A percentile compares a stretch with the other conserved stretches of the same genome.
Evolutionary conservation across 306 rosid species (phyloP).

Genomic region (Neltuma alba): DNA sequence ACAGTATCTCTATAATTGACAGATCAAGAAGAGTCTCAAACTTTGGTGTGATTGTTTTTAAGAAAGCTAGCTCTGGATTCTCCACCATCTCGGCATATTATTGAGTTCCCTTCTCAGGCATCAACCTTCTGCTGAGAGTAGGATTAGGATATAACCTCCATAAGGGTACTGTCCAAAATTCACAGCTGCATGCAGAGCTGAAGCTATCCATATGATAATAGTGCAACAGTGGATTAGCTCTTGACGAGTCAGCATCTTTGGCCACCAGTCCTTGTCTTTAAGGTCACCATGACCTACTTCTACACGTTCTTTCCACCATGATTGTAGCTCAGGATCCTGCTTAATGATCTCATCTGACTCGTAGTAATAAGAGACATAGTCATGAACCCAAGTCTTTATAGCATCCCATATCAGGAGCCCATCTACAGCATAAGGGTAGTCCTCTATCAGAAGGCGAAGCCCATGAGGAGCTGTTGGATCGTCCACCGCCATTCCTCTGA

Average conservation of each 20-base stretch:
- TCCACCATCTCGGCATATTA: not conserved
- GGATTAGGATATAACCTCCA: conserved; percentile 2
- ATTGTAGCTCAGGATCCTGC: not conserved
- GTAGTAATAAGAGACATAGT: not conserved
- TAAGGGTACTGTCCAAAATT: conserved; percentile 8
- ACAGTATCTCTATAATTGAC: not conserved
- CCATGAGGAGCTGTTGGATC: not conserved
- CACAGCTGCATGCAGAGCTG: conserved; percentile 3
- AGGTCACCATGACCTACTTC: conserved; percentile 3
- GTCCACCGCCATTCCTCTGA: conserved; percentile 7
- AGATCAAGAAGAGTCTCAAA: not conserved
- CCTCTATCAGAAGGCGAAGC: not conserved
- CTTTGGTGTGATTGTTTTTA: conserved; percentile 9
- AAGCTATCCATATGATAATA: not conserved
- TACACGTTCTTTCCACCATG: conserved; percentile 7
- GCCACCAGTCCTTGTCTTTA: not conserved
- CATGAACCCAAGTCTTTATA: not conserved
- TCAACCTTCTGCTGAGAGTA: not conserved
- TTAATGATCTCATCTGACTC: not conserved
- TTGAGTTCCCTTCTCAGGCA: not conserved
- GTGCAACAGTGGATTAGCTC: not conserved
- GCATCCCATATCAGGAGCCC: conserved; percentile 4
- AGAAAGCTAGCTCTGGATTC: not conserved
- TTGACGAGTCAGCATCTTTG: conserved; percentile 5
- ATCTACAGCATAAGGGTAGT: conserved; percentile 9